A percentile compares a stretch with the other conserved stretches of the same genome.
These are phyloP conservation scores for Purpureocillium lavendulum DNA, from an alignment of 2,329 filamentous ascomycete genomes.

Conservation along the genomic window DNA sequence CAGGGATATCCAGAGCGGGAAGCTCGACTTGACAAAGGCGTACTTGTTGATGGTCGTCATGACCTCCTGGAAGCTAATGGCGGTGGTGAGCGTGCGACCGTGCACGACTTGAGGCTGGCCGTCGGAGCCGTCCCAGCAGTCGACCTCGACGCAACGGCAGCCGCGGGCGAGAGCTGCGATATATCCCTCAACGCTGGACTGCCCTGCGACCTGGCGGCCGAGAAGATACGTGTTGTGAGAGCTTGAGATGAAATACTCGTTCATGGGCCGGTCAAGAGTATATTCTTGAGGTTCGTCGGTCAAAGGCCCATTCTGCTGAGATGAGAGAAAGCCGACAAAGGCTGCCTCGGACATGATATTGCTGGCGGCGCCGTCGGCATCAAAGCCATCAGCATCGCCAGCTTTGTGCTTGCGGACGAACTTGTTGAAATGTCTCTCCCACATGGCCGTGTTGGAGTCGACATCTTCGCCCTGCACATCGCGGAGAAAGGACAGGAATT, in stretches of 20 bases:
- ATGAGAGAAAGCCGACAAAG: conserved; percentile 71
- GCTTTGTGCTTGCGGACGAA: conserved; percentile 53
- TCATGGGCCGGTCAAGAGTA: conserved; percentile 72
- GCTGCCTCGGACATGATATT: conserved; percentile 64
- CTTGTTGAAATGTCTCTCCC: conserved; percentile 65
- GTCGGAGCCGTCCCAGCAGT: conserved; percentile 93
- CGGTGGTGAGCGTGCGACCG: conserved; percentile 79
- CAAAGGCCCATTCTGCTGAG: conserved; percentile 62
- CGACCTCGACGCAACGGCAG: conserved; percentile 92
- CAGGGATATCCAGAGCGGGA: conserved; percentile 87
- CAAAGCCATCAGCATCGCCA: conserved; percentile 33
- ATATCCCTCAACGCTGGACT: conserved; percentile 92
- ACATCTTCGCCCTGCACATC: conserved; percentile 70
- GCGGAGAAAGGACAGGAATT: conserved; percentile 70
- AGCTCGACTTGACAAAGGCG: conserved; percentile 79
- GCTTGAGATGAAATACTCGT: conserved; percentile 97
- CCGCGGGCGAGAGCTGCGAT: conserved; percentile 80
- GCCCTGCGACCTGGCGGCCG: conserved; percentile 80
- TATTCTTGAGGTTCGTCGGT: conserved; percentile 51
- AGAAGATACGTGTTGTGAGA: conserved; percentile 97
- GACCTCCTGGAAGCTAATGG: conserved; percentile 83
- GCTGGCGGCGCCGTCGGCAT: conserved; percentile 35
- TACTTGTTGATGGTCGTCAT: conserved; percentile 92
- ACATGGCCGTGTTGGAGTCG: conserved; percentile 53
- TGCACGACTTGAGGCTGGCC: conserved; percentile 86